phyloP scores from a whole-genome alignment of 495 filamentous ascomycete genomes.

The Lasiosphaeria ovina region DNA sequence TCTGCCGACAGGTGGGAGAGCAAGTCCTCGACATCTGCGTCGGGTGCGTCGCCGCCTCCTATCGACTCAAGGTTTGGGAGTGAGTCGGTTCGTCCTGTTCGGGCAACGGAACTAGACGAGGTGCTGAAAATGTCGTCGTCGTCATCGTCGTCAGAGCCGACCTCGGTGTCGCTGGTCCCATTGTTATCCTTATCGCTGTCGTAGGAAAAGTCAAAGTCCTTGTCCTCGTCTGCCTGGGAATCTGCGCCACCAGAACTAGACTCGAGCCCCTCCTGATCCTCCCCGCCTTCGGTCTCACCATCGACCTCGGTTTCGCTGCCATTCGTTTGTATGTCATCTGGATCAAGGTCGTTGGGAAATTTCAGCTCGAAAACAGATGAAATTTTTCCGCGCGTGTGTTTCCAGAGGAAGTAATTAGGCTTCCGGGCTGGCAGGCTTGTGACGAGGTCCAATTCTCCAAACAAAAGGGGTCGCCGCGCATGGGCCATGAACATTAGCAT shows the following conservation, averaged over 20 bases:
- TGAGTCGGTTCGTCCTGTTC: neutral
- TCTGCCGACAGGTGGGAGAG: neutral
- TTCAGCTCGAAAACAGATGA: constrained; percentile 18
- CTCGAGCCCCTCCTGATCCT: neutral
- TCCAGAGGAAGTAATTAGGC: constrained; percentile 14
- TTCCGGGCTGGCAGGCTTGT: constrained; percentile 8
- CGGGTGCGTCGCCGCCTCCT: neutral
- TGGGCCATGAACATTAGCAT: constrained; percentile 18
- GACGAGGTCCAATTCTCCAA: constrained; percentile 13
- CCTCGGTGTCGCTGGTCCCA: neutral
- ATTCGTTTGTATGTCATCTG: neutral
- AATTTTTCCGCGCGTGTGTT: constrained; percentile 13
- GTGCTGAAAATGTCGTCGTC: constrained; percentile 9
- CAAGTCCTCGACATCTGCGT: neutral
- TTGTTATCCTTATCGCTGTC: constrained; percentile 5
- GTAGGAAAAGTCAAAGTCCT: constrained; percentile 10
- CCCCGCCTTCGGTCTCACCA: no score
- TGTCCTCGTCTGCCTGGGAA: constrained; percentile 1
- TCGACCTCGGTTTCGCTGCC: no score
- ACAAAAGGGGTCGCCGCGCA: constrained; percentile 11
- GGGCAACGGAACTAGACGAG: neutral
- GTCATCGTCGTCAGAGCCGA: neutral
- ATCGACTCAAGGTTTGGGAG: no score
- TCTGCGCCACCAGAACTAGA: no score
- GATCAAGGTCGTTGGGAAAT: constrained; percentile 10